A percentile compares a stretch with the other conserved stretches of the same genome.
These are phyloP conservation scores for Crepidotus sp. DNA, from an alignment of 1,284 basidiomycete species.

Conservation along the genomic window DNA sequence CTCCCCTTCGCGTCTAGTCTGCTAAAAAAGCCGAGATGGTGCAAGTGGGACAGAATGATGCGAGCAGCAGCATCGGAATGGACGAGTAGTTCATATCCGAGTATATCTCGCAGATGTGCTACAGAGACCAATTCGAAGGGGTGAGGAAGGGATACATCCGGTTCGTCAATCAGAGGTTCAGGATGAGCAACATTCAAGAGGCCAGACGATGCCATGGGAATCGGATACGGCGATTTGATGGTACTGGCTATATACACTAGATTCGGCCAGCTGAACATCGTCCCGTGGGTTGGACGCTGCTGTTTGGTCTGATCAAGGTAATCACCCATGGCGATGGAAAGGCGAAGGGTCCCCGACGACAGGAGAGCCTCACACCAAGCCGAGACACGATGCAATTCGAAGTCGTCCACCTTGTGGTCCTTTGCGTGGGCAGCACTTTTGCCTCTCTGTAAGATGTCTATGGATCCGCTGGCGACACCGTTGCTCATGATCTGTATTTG, in stretches of 20 bases:
- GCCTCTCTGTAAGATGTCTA: constrained; percentile 39
- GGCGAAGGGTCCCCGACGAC: constrained; percentile 24
- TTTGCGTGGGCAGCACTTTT: constrained; percentile 24
- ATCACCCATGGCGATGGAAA: constrained; percentile 42
- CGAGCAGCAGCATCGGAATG: constrained; percentile 43
- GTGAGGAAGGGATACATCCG: constrained; percentile 25
- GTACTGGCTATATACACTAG: constrained; percentile 51
- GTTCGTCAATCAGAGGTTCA: constrained; percentile 19
- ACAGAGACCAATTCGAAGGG: constrained; percentile 54
- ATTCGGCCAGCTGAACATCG: constrained; percentile 62
- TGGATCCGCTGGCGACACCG: constrained; percentile 55
- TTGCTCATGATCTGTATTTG: constrained; percentile 60
- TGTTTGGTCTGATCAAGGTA: constrained; percentile 42
- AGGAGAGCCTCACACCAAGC: constrained; percentile 46
- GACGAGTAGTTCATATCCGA: constrained; percentile 54
- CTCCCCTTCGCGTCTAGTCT: constrained; percentile 31
- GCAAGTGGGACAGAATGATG: constrained; percentile 50
- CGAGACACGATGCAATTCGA: constrained; percentile 52
- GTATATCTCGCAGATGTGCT: constrained; percentile 48
- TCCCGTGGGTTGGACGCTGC: constrained; percentile 30
- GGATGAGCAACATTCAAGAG: constrained; percentile 37
- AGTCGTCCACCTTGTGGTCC: constrained; percentile 34
- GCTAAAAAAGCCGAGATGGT: constrained; percentile 52
- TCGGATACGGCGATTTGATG: constrained; percentile 40
- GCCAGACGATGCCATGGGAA: constrained; percentile 26